Conservation (phyloP, 257 asterid species). For the Apocynum venetum region DNA sequence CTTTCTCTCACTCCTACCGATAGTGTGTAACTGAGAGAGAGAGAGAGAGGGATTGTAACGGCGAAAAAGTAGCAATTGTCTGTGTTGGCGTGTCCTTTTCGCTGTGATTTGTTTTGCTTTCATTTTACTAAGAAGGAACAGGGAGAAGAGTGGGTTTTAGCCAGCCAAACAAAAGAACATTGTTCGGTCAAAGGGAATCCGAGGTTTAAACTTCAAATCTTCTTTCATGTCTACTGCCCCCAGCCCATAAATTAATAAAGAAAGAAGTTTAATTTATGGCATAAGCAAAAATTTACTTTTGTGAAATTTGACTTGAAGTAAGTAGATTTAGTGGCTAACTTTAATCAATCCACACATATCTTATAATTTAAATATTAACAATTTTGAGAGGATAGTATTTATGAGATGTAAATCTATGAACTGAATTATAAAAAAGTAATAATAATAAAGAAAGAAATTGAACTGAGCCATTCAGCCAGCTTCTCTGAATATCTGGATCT, state of each 20-base stretch:
- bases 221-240: background rate
- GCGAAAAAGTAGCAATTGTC: constrained; percentile 7
- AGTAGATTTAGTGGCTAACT: too few relatives aligned
- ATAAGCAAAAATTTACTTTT: too few relatives aligned
- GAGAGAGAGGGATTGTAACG: background rate
- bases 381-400: too few relatives aligned
- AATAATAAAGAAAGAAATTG: background rate
- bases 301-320: too few relatives aligned
- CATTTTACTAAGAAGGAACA: background rate
- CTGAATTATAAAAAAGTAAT: too few relatives aligned
- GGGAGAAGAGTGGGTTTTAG: background rate
- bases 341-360: too few relatives aligned
- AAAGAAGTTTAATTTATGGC: background rate
- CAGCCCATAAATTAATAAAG: background rate
- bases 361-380: too few relatives aligned
- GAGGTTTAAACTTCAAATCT: background rate
- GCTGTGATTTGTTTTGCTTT: background rate
- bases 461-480: background rate
- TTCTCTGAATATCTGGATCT: background rate
- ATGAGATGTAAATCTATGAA: too few relatives aligned
- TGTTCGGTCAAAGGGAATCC: constrained; percentile 6
- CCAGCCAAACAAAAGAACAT: background rate
- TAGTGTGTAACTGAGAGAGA: background rate
- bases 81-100: background rate
- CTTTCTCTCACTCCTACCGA: background rate